Conservation (phyloP, 73 alveolate genomes). For the Tetrahymena thermophila region DNA sequence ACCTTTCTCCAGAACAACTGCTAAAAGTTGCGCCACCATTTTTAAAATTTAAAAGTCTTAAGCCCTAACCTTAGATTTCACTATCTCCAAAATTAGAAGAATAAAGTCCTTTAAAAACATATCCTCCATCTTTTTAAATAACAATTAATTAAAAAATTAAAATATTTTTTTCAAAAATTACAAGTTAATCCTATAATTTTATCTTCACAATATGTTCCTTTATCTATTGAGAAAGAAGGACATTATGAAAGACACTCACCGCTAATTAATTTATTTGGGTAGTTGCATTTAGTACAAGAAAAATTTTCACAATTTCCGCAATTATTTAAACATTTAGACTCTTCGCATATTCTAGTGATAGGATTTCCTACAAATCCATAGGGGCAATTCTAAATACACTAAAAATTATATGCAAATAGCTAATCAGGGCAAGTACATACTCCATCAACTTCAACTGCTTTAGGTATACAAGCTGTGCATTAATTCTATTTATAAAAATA, state of each 20-base stretch:
- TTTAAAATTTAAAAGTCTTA: neutral
- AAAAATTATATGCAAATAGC: neutral
- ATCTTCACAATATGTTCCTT: neutral
- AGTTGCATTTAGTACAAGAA: neutral
- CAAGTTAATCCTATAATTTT: neutral
- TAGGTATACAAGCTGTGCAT: neutral
- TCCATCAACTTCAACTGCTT: neutral
- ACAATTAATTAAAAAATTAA: neutral
- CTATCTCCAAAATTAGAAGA: neutral
- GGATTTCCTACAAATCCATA: neutral
- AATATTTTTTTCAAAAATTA: neutral
- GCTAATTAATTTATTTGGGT: neutral
- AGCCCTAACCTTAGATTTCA: neutral
- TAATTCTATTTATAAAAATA: neutral
- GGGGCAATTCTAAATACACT: neutral
- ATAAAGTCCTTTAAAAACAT: neutral
- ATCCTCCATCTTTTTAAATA: neutral
- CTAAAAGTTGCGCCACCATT: neutral
- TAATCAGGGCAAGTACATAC: neutral
- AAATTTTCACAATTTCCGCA: neutral
- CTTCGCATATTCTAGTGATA: neutral
- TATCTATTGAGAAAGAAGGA: neutral
- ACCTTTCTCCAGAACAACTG: neutral
- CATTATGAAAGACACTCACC: neutral
- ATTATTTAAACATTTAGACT: neutral